Conservation (phyloP, 139 green algal genomes). For the Eudorina sp. region DNA sequence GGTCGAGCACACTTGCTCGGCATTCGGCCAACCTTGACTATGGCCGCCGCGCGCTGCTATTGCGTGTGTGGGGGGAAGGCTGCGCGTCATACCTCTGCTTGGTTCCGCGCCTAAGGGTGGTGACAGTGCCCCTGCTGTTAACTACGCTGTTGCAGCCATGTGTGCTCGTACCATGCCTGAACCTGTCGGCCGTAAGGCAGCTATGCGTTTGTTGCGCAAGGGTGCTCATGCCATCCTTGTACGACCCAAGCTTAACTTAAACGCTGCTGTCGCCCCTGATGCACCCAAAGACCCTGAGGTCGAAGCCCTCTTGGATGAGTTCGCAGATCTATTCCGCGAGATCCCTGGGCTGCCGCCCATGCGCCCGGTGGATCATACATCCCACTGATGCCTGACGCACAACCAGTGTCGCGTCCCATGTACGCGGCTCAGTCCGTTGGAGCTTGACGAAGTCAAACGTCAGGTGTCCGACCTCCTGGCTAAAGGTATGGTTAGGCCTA, state of each 20-base stretch:
- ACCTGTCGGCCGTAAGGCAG: neutral
- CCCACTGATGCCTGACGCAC: neutral
- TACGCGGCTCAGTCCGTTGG: constrained; percentile 8
- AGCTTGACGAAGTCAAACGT: constrained; percentile 16
- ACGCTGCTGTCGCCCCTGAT: neutral
- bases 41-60: neutral
- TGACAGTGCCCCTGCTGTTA: neutral
- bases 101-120: neutral
- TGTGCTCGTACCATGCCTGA: neutral
- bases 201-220: neutral
- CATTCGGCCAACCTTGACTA: neutral
- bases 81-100: neutral
- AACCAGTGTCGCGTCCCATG: constrained; percentile 5
- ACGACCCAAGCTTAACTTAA: neutral
- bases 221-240: neutral
- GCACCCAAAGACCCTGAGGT: neutral
- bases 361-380: constrained; percentile 35
- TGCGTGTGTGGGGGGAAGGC: neutral
- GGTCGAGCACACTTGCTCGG: neutral
- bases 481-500: constrained; percentile 34
- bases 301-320: neutral
- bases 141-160: neutral
- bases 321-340: neutral
- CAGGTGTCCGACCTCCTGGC: constrained; percentile 4
- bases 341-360: constrained; percentile 31